Percentiles rank a stretch among this genome's conserved stretches.
Evolutionary conservation across 768 basidiomycete genomes (phyloP).

Genomic region (Vararia minispora): DNA sequence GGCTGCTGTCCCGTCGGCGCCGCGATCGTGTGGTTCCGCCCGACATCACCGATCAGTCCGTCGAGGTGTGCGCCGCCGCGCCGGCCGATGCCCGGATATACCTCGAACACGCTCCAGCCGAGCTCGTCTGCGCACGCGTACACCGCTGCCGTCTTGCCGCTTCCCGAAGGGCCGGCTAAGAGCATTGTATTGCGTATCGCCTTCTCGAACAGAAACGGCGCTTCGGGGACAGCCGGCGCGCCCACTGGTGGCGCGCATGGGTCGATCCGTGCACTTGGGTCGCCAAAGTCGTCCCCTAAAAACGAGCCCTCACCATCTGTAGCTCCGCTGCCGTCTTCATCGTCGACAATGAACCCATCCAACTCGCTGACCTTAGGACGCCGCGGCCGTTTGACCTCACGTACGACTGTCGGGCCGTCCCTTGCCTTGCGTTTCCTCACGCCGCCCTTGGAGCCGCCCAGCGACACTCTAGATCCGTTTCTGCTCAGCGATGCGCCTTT

Average conservation of each 20-base stretch:
- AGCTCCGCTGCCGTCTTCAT: conserved; percentile 6
- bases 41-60: conserved; percentile 81
- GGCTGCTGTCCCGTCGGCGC: background rate
- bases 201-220: conserved; percentile 24
- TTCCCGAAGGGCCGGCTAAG: conserved; percentile 70
- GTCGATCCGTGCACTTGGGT: too few relatives aligned
- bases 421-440: conserved; percentile 8
- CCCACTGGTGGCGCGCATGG: background rate
- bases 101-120: conserved; percentile 94
- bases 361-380: conserved; percentile 6
- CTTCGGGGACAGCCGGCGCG: conserved; percentile 1
- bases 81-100: conserved; percentile 90
- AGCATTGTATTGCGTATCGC: conserved; percentile 80
- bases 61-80: conserved; percentile 72
- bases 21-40: conserved; percentile 67
- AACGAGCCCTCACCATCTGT: too few relatives aligned
- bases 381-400: conserved; percentile 12
- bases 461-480: too few relatives aligned
- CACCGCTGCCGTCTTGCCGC: conserved; percentile 86
- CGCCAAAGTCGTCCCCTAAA: too few relatives aligned
- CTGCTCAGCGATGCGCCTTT: conserved; percentile 5
- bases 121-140: conserved; percentile 92
- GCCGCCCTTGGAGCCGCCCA: too few relatives aligned
- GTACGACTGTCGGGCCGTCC: conserved; percentile 10
- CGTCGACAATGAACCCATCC: conserved; percentile 12